Conservation (phyloP, 1,139 yeast genomes). For the Saccharomycopsis crataegensis region DNA sequence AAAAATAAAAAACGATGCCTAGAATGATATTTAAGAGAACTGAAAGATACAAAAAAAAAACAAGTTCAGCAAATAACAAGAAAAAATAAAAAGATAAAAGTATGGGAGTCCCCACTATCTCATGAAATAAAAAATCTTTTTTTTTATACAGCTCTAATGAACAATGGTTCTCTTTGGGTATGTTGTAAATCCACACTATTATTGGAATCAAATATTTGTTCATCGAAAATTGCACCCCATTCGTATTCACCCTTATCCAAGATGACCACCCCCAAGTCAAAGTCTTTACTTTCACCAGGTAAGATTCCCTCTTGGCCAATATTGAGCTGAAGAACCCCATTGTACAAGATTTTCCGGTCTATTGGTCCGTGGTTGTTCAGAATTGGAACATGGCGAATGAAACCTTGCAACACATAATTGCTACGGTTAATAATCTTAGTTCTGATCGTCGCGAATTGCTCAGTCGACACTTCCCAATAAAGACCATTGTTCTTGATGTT, state of each 20-base stretch:
- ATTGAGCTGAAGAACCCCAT: constrained; percentile 59
- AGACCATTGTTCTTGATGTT: constrained; percentile 19
- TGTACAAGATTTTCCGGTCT: constrained; percentile 48
- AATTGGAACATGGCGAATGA: constrained; percentile 60
- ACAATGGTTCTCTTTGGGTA: constrained; percentile 30
- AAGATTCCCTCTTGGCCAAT: constrained; percentile 32
- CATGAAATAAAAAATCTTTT: too few relatives aligned
- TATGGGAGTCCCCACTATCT: too few relatives aligned
- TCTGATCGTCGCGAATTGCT: constrained; percentile 43
- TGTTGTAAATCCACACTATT: constrained; percentile 25
- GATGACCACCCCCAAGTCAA: constrained; percentile 49
- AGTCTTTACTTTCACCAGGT: constrained; percentile 36
- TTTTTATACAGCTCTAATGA: constrained; percentile 25
- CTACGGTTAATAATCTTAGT: constrained; percentile 43
- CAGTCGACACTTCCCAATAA: constrained; percentile 30
- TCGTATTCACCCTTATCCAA: constrained; percentile 70
- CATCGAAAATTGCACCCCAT: constrained; percentile 70
- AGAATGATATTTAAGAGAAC: too few relatives aligned
- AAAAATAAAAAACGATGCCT: too few relatives aligned
- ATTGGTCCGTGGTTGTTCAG: constrained; percentile 30
- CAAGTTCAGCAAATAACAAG: too few relatives aligned
- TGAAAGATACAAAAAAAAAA: too few relatives aligned
- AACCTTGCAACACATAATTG: constrained; percentile 39
- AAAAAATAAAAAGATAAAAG: too few relatives aligned
- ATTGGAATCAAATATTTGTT: constrained; percentile 24